phyloP scores from a whole-genome alignment of 768 basidiomycete genomes.

The Nevesoporus exiguus region DNA sequence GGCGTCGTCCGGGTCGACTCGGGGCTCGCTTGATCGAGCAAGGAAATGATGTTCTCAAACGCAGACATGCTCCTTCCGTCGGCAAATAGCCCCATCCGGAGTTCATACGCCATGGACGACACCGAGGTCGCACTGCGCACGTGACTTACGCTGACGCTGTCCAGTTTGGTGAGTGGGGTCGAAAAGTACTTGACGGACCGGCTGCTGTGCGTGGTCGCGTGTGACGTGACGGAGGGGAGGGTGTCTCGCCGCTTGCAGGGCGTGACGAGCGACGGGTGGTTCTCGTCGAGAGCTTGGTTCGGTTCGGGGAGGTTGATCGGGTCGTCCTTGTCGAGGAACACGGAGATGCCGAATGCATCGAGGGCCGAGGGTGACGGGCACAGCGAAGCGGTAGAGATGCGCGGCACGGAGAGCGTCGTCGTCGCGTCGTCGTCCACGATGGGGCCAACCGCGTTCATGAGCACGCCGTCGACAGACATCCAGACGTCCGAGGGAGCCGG shows the following conservation, averaged over 20 bases:
- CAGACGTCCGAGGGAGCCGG: slow-evolving; percentile 14
- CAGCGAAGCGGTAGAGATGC: slow-evolving; percentile 4
- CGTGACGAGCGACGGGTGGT: neutral
- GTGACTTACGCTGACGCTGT: slow-evolving; percentile 12
- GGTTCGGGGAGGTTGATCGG: neutral
- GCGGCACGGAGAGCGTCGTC: neutral
- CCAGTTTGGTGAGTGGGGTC: slow-evolving; percentile 16
- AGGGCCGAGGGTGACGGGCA: slow-evolving; percentile 16
- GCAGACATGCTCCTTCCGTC: slow-evolving; percentile 24
- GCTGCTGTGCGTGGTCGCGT: neutral
- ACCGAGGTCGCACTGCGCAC: slow-evolving; percentile 19
- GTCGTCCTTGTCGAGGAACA: slow-evolving; percentile 6
- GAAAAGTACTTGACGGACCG: slow-evolving; percentile 13
- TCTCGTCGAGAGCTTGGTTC: slow-evolving; percentile 1
- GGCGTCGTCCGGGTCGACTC: neutral
- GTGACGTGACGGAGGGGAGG: slow-evolving; percentile 3
- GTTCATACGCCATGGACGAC: slow-evolving; percentile 28
- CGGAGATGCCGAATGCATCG: slow-evolving; percentile 19
- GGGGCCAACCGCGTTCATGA: slow-evolving; percentile 18
- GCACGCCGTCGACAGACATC: slow-evolving; percentile 22
- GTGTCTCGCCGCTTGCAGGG: slow-evolving; percentile 18
- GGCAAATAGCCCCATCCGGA: slow-evolving; percentile 23
- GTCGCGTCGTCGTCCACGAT: neutral
- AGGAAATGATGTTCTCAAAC: slow-evolving; percentile 25
- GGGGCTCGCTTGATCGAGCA: slow-evolving; percentile 28